phyloP scores from a whole-genome alignment of 371 early-diverging fungal species.

The Paraphysoderma sedebokerense region DNA sequence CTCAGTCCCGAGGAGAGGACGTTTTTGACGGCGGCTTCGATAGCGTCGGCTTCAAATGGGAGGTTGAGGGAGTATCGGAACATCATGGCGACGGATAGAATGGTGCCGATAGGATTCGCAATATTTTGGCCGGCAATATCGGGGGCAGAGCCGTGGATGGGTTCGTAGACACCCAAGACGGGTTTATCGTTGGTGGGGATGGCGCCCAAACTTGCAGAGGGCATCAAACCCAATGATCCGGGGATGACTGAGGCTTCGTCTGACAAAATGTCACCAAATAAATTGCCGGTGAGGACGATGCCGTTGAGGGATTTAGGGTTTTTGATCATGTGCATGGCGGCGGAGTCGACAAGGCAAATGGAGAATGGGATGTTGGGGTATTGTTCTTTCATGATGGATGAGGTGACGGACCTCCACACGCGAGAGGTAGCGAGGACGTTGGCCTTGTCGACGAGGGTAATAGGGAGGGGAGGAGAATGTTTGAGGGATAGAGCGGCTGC shows the following conservation, averaged over 20 bases:
- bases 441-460: conserved; percentile 93
- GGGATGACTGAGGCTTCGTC: conserved; percentile 93
- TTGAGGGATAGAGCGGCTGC: conserved; percentile 7
- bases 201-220: conserved; percentile 75
- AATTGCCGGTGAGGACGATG: conserved; percentile 88
- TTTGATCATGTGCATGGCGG: conserved; percentile 90
- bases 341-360: conserved; percentile 88
- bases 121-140: conserved; percentile 92
- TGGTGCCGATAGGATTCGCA: conserved; percentile 94
- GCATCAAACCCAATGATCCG: conserved; percentile 83
- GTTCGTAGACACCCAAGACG: conserved; percentile 84
- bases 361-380: conserved; percentile 66
- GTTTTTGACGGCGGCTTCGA: conserved; percentile 79
- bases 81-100: conserved; percentile 84
- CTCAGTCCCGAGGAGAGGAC: conserved; percentile 72
- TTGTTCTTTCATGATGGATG: conserved; percentile 64
- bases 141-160: conserved; percentile 95
- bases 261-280: conserved; percentile 95
- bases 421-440: conserved; percentile 94
- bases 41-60: conserved; percentile 65
- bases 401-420: conserved; percentile 83
- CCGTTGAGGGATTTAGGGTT: conserved; percentile 81
- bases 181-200: conserved; percentile 45
- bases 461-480: conserved; percentile 55
- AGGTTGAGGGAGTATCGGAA: conserved; percentile 81